These are phyloP conservation scores for Spinellus fusiger DNA, from an alignment of 192 early-diverging fungal genomes.

Conservation along the genomic window DNA sequence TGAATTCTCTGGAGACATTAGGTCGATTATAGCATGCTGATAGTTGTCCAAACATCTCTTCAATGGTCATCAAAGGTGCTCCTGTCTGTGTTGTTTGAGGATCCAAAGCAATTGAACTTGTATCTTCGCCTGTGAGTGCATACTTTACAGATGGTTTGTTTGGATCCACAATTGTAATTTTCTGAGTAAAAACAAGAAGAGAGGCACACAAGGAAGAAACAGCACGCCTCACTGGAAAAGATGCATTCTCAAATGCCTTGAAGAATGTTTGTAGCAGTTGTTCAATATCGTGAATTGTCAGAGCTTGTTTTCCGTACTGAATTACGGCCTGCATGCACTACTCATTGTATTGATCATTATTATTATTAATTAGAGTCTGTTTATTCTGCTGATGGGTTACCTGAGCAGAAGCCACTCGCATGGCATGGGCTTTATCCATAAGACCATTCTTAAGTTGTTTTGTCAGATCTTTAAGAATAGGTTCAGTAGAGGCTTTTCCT, in stretches of 20 bases:
- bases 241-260: conserved; percentile 49
- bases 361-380: neutral
- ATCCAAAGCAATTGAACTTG: neutral
- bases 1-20: conserved; percentile 60
- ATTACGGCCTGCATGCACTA: conserved; percentile 31
- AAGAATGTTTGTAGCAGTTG: conserved; percentile 31
- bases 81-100: conserved; percentile 8
- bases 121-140: conserved; percentile 10
- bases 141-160: conserved; percentile 29
- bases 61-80: conserved; percentile 42
- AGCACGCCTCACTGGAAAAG: conserved; percentile 41
- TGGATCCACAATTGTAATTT: conserved; percentile 24
- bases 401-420: conserved; percentile 59
- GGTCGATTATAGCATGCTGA: conserved; percentile 51
- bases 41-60: conserved; percentile 66
- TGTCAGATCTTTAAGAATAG: conserved; percentile 63
- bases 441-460: conserved; percentile 60
- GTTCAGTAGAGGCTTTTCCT: conserved; percentile 64
- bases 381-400: conserved; percentile 31
- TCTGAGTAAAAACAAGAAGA: conserved; percentile 51
- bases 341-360: neutral
- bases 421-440: conserved; percentile 64
- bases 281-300: conserved; percentile 53
- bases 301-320: conserved; percentile 28
- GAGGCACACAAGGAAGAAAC: conserved; percentile 44